Evolutionary conservation across 371 early-diverging fungal genomes (phyloP), one percentile per base, ranked within the genome.

Genomic region (Coemansia sp.): DNA sequence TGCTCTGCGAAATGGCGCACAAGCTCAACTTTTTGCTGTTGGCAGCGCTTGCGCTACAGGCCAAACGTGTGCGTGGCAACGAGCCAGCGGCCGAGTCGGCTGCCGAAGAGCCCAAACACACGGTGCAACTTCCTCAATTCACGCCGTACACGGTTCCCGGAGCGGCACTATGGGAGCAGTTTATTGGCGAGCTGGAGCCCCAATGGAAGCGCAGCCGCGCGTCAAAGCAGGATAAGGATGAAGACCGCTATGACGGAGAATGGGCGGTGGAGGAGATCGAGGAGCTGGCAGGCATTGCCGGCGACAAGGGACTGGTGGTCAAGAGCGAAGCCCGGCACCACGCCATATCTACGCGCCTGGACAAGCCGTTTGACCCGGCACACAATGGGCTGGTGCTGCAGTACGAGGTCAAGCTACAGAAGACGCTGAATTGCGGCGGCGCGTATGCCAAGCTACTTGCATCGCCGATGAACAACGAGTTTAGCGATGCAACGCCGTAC

Each of bases 391-490:
- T 95, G 55, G 92, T 98, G 39, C 81, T 95, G 60, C 97, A 97
- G 82, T 78, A 92, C 77, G 94, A 95, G 76, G 94, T 96, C 70
- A 97, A 97, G 85, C 88, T 94, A 58, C 96, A 97, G 72, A 88
- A 93, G 69, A 82, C 82, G 54, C 87, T 96, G 63, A 94, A 94
- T 66, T 98, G 99, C 84, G 97, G 97, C 68, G 99, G 99, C 57
- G 94, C 97, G 55, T 98, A 98, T 82, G 63, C 95, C 63, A 98
- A 98, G 86, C 86, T 98, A 57, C 77, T 86, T 60, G 82, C 67
- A 1, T 55, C 70, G 16, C 81, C 86, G 14, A 63, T 75, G 33
- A 72, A 72, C 38, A 80, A 81, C 9, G 81, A 84, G 54, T 94
- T 96, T 80, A 84, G 85, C 64, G 94, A 97, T 76, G 90, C 91